Evolutionary conservation across 805 yeast species (phyloP), one percentile per base, ranked within the genome.

Genomic region (Saccharomycopsis olivae): DNA sequence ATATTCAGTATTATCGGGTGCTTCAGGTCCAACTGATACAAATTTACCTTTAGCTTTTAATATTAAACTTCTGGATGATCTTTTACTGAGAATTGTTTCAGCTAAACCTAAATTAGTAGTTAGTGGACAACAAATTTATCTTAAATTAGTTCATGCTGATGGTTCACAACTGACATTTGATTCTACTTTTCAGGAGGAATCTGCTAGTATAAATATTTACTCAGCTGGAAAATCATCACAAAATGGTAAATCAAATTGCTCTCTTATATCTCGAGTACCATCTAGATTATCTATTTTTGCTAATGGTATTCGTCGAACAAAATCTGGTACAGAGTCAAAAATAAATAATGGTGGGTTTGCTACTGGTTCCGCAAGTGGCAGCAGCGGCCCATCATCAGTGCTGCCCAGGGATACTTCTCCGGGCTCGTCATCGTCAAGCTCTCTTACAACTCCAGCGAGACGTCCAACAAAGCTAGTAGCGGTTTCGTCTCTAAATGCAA

Each of bases 31-130:
- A n/a, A n/a, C n/a, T n/a, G n/a, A n/a, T n/a, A n/a, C n/a, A n/a
- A n/a, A n/a, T n/a, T n/a, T n/a, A n/a, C n/a, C n/a, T n/a, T n/a
- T n/a, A 23, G 30, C 41, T 18, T 41, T 38, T 35, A 44, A 41
- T 32, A 14, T 44, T 28, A 44, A 44, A 23, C 40, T 44, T 11
- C 27, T 40, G 17, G 48, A 44, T 29, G 48, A 40, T 24, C 19
- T 44, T 10, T 38, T 44, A 11, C 23, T 18, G 5, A 35, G 29
- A 16, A 32, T 44, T 17, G 16, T 24, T 23, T 10, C 33, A 8
- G 18, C 32, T 11, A 21, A 19, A 11, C 33, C 42, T 10, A 41
- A 39, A 33, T 20, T 45, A 16, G 36, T 45, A 13, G 40, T 45
- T 10, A 35, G 33, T 21, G 28, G 36, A 15, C 40, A 41, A 19